Conservation (phyloP, 495 filamentous ascomycete genomes). For the Lepidopterella palustris region DNA sequence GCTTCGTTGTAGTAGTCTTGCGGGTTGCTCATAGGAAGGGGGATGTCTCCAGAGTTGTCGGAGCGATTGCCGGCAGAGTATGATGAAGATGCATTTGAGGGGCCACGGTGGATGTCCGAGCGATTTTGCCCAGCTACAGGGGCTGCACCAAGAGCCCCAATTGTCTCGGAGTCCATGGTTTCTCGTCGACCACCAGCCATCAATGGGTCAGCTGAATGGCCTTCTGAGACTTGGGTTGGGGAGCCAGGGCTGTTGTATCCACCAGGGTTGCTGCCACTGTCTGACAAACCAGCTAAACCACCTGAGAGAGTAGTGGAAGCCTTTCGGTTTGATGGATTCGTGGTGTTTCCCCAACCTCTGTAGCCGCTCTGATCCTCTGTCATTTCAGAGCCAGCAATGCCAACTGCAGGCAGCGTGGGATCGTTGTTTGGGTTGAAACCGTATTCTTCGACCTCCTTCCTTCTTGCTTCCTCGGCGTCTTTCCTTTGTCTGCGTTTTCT, state of each 20-base stretch:
- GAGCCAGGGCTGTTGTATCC: slow-evolving; percentile 56
- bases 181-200: slow-evolving; percentile 50
- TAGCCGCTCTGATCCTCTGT: slow-evolving; percentile 67
- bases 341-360: slow-evolving; percentile 89
- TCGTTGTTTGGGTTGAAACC: slow-evolving; percentile 93
- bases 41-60: slow-evolving; percentile 73
- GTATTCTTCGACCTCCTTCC: slow-evolving; percentile 95
- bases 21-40: slow-evolving; percentile 45
- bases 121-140: slow-evolving; percentile 60
- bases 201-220: slow-evolving; percentile 63
- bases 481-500: slow-evolving; percentile 76
- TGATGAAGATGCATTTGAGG: slow-evolving; percentile 92
- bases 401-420: slow-evolving; percentile 69
- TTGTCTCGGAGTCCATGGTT: slow-evolving; percentile 43
- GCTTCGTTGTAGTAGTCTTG: slow-evolving; percentile 50
- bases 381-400: slow-evolving; percentile 42
- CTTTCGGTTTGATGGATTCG: slow-evolving; percentile 68
- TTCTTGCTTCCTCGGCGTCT: slow-evolving; percentile 74
- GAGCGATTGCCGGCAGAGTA: slow-evolving; percentile 81
- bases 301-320: slow-evolving; percentile 83
- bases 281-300: slow-evolving; percentile 65
- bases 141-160: slow-evolving; percentile 65
- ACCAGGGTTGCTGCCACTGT: slow-evolving; percentile 49
- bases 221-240: slow-evolving; percentile 67
- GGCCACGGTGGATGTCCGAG: slow-evolving; percentile 72